Evolutionary conservation across 768 basidiomycete species (phyloP), one percentile per base, ranked within the genome.

Genomic region (Termitomyces sp.): DNA sequence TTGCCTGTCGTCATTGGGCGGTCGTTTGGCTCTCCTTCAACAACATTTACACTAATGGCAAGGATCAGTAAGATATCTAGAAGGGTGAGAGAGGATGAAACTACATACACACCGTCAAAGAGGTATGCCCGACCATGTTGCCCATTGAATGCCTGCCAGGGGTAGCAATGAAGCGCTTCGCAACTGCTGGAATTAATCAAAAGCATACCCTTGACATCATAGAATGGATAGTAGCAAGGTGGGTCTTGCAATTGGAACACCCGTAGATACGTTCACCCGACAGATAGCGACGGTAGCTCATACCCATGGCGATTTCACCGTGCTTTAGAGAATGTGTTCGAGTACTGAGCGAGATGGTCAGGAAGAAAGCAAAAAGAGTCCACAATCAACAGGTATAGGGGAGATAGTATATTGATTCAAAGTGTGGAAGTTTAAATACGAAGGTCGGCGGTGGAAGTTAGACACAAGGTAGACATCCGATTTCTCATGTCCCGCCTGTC

Each of bases 1-100:
- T 91, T 87, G 22, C 96, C 96, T 22, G 96, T 99, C 35, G 95
- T 96, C 96, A 98, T 99, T 60, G 88, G 86, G 63, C 97, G 84
- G 73, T 98, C 96, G 71, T 84, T 91, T 44, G 93, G 88, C 67
- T 92, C 89, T 62, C 95, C 95, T 73, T 93, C 90, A 64, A 88
- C 79, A 64, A 98, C 84, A 74, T 99, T 99, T 67, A 97, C 94
- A 62, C 95, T 96, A 62, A 54, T 61, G 39, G 36, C 1, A 61
- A 66, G 58, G 36, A 46, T 58, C 62, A 53, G 65, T 66, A 46
- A 64, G 57, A 13, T 15, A 48, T 20, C 57, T 36, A 36, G 39
- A 56, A 32, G 40, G 33, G 45, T 38, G 46, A 18, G 44, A 51
- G 53, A 40, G 24, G 48, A 59, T 57, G 18, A 32, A 16, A 49